Percentiles rank a stretch among this genome's conserved stretches.
Conservation (phyloP, 495 filamentous ascomycete genomes). For the Penicillium fimorum region DNA sequence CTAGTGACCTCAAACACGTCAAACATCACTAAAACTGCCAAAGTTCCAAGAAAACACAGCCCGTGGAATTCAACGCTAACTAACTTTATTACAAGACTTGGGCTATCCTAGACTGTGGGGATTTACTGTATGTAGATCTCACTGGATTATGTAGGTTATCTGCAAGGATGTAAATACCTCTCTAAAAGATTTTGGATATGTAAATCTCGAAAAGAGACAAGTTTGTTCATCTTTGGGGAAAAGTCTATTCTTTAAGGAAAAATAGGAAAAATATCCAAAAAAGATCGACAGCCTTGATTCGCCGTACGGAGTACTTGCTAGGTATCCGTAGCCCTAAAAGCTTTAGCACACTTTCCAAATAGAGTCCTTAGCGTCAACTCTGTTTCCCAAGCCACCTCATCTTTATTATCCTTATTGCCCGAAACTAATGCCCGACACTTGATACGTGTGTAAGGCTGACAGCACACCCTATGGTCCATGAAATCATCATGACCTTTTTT, state of each 20-base stretch:
- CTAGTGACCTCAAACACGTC: too few relatives aligned
- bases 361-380: conserved; percentile 27
- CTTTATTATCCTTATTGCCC: conserved; percentile 1
- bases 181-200: too few relatives aligned
- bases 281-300: background rate
- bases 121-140: too few relatives aligned
- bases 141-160: too few relatives aligned
- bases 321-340: background rate
- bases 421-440: conserved; percentile 1
- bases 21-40: too few relatives aligned
- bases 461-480: conserved; percentile 10
- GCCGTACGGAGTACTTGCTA: background rate
- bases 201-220: too few relatives aligned
- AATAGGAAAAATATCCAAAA: background rate
- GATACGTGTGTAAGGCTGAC: conserved; percentile 16
- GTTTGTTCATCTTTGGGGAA: too few relatives aligned
- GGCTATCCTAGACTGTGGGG: conserved; percentile 22
- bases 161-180: too few relatives aligned
- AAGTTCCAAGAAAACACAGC: conserved; percentile 14
- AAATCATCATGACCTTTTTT: conserved; percentile 23
- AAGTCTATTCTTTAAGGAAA: too few relatives aligned
- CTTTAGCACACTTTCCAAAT: conserved; percentile 2
- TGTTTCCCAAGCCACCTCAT: conserved; percentile 20
- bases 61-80: conserved; percentile 21
- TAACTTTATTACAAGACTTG: conserved; percentile 23